Base-by-base conservation (phyloP, 805 yeast genomes). In the Candida pseudofarinosa region DNA sequence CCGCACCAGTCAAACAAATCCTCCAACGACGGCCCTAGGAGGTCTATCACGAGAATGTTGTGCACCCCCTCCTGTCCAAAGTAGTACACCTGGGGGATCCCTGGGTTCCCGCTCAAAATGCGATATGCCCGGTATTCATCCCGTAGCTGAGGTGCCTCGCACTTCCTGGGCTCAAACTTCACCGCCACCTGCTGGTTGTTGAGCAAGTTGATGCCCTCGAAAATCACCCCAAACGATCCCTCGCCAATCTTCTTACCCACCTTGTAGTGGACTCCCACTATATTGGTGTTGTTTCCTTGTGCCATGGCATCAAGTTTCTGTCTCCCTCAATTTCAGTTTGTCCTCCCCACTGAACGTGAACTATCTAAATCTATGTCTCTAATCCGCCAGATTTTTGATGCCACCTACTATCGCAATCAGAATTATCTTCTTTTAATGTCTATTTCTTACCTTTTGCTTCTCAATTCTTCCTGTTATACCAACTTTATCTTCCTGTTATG, bases 1-100 rank as follows among this genome's bases (percentile, higher is more conserved):
- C 95, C 95, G 68, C 99, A 93, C 98, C 98, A 93, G 62, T 93
- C 99, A 64, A 93, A 93, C 51, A 93, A 71, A 65, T 93, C 99
- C 62, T 93, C 99, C 49, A 93, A 73, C 1, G 96, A 85, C 7
- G 99, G 99, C 10, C 99, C 99, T 55, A 93, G 74, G 36, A 93
- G 74, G 62, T 93, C 99, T 54, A 93, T 93, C 32, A 93, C 96
- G 50, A 93, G 72, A 40, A 93, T 89, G 63, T 91, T 90, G 71
- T 93, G 98, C 46, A 93, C 79, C 26, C 99, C 98, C 67, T 93
- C 99, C 62, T 93, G 98, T 46, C 99, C 99, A 63, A 91, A 91
- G 63, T 89, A 93, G 69, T 93, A 93, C n/a, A 96, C 98, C 56
- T 83, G 81, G 40, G 99, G 99, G 41, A 93, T 83, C 38, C 98